Evolutionary conservation across 306 rosid species (phyloP).

Genomic region (Mucuna pruriens): DNA sequence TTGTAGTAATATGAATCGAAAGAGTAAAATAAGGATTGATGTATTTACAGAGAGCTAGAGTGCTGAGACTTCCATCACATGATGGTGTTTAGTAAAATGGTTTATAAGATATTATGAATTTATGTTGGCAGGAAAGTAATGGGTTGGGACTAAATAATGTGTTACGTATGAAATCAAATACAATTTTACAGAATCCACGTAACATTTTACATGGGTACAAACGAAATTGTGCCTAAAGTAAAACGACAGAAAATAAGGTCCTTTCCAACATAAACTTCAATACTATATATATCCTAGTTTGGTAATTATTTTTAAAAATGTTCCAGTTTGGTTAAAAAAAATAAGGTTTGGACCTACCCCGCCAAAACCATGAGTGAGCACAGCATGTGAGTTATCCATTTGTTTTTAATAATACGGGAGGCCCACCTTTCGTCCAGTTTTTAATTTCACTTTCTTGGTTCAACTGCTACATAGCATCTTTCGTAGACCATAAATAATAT

Average conservation of each 20-base stretch:
- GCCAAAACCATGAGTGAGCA: neutral
- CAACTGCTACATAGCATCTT: neutral
- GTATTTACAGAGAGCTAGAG: no score
- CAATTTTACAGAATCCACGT: neutral
- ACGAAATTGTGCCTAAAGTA: neutral
- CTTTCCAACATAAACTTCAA: no score
- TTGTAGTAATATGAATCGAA: no score
- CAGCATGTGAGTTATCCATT: conserved; percentile 32
- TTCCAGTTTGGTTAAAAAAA: neutral
- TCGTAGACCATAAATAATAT: neutral
- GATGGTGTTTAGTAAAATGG: neutral
- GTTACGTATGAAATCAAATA: neutral
- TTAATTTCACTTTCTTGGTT: neutral
- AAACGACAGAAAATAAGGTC: no score
- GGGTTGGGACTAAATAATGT: neutral
- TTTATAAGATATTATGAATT: no score
- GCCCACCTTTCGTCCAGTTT: neutral
- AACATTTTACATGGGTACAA: neutral
- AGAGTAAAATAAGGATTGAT: no score
- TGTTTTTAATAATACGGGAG: neutral
- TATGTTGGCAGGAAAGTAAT: neutral
- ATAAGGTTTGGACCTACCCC: neutral
- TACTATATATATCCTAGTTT: neutral
- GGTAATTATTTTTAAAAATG: neutral
- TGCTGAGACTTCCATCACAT: no score